Evolutionary conservation across 2,329 filamentous ascomycete genomes (phyloP).

Genomic region (Alternaria longipes): DNA sequence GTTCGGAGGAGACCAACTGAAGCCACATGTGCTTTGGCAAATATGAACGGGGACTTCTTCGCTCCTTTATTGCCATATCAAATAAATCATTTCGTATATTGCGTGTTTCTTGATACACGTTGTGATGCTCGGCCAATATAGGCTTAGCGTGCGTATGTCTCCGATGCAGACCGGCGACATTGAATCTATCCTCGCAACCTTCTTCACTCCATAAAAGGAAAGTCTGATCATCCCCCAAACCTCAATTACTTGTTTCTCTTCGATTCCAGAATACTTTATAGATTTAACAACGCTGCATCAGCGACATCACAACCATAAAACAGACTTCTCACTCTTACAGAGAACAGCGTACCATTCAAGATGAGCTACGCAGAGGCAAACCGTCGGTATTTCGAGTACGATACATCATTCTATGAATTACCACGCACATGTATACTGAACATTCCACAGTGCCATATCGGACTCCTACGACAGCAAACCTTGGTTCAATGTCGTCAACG

Average conservation of each 20-base stretch:
- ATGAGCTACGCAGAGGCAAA: slow-evolving; percentile 49
- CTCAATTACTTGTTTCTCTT: background rate
- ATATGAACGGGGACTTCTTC: background rate
- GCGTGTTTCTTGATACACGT: background rate
- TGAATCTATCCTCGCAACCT: background rate
- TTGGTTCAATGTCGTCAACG: slow-evolving; percentile 62
- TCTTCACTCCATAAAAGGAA: background rate
- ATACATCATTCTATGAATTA: background rate
- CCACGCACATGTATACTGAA: background rate
- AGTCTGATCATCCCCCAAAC: background rate
- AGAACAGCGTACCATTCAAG: slow-evolving; percentile 5
- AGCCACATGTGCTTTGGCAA: background rate
- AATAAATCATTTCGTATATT: background rate
- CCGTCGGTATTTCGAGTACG: slow-evolving; percentile 49
- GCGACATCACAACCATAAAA: background rate
- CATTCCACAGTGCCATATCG: slow-evolving; percentile 58
- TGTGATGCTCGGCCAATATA: slow-evolving; percentile 24
- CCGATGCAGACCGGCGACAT: slow-evolving; percentile 31
- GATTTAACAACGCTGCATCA: background rate
- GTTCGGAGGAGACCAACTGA: slow-evolving; percentile 8
- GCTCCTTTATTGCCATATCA: background rate
- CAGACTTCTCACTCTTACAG: background rate
- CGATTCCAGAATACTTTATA: background rate
- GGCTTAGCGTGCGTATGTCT: slow-evolving; percentile 22
- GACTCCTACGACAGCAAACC: slow-evolving; percentile 64